Conservation (phyloP, 805 yeast species). For the Monosporozyma aquatica region DNA sequence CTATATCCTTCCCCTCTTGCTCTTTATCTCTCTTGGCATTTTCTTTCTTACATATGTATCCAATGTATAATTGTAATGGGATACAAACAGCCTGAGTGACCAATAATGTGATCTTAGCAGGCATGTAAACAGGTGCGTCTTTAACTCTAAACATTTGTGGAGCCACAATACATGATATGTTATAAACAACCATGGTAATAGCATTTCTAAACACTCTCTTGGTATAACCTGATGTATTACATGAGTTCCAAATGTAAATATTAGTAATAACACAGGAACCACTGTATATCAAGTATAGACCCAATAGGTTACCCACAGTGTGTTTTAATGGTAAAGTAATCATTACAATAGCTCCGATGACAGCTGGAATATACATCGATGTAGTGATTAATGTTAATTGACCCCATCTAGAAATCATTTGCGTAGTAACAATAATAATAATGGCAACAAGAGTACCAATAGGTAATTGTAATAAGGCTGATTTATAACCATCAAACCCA, state of each 20-base stretch:
- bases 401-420: conserved; percentile 31
- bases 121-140: conserved; percentile 44
- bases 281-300: conserved; percentile 44
- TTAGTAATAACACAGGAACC: conserved; percentile 50
- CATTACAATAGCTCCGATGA: conserved; percentile 42
- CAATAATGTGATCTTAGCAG: conserved; percentile 50
- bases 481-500: conserved; percentile 38
- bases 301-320: conserved; percentile 39
- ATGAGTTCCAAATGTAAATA: conserved; percentile 51
- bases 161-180: conserved; percentile 50
- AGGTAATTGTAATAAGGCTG: conserved; percentile 48
- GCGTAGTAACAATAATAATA: conserved; percentile 34
- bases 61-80: conserved; percentile 37
- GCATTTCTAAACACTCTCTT: conserved; percentile 48
- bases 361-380: conserved; percentile 38
- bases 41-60: conserved; percentile 38
- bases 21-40: conserved; percentile 41
- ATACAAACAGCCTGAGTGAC: conserved; percentile 41
- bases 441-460: conserved; percentile 43
- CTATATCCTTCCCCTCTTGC: conserved; percentile 25
- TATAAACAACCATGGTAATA: conserved; percentile 47
- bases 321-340: conserved; percentile 29
- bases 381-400: conserved; percentile 31
- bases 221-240: conserved; percentile 55
- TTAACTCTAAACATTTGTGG: conserved; percentile 50